Evolutionary conservation across 768 basidiomycete species (phyloP), one percentile per base, ranked within the genome.

Genomic region (Podaxis sp.): DNA sequence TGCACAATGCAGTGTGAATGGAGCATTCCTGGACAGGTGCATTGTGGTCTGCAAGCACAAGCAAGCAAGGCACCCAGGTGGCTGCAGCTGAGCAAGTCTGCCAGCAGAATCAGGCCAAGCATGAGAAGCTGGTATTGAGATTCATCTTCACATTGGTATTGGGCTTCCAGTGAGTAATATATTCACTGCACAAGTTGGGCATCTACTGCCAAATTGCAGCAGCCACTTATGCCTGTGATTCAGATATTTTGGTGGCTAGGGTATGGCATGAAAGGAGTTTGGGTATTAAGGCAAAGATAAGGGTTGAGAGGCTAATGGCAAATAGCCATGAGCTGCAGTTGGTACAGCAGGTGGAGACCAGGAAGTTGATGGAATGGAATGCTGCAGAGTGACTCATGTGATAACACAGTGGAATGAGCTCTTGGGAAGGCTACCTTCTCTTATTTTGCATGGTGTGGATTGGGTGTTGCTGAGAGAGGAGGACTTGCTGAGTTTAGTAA

Each of bases 301-400:
- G 81, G 2, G 94, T 90, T 3, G 90, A 79, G 64, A 99, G 82
- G 70, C 99, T 99, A 71, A 99, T 78, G 37, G 91, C 87, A 73
- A 99, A 99, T 57, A 96, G 69, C 84, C 91, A 95, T 8, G 93
- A 94, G 67, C 99, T 88, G 76, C 98, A 99, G 69, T 93, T 88
- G 17, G 96, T 98, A 81, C 97, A 99, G 73, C 99, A 97, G 0
- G 97, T 99, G 17, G 96, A 98, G 44, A 91, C 88, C 30, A 99
- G 84, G 79, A 99, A 99, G 33, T 96, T 98, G 57, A 57, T 44
- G 20, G 52, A 56, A 52, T 58, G 36, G 20, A 33, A 24, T 22
- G 51, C n/a, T 48, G 82, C 78, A 54, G 84, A 74, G 64, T 81
- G 77, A 72, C 75, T 83, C 84, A 86, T 87, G 56, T 67, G 65